A percentile compares a stretch with the other conserved stretches of the same genome.
Evolutionary conservation across 2,329 filamentous ascomycete genomes (phyloP).

Genomic region (Penicillium sp.): DNA sequence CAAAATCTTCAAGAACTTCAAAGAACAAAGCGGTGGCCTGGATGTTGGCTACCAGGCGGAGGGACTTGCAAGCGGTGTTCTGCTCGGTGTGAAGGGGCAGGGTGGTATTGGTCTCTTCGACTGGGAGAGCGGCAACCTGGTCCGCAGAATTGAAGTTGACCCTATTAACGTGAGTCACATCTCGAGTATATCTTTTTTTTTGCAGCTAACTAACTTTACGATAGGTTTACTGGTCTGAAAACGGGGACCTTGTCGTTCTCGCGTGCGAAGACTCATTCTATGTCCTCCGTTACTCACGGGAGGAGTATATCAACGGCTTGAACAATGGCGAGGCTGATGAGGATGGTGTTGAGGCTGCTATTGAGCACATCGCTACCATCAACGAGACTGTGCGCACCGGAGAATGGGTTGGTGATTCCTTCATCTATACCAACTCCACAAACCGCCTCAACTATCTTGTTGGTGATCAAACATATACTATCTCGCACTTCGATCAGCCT

Average conservation of each 20-base stretch:
- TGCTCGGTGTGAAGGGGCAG: conserved; percentile 92
- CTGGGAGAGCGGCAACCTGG: conserved; percentile 86
- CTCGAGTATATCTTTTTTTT: neutral
- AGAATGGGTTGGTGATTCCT: conserved; percentile 98
- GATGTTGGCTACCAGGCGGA: conserved; percentile 97
- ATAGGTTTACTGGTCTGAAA: conserved; percentile 95
- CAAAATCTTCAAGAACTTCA: conserved; percentile 97
- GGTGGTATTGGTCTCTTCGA: conserved; percentile 96
- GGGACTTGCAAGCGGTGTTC: conserved; percentile 82
- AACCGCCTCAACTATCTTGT: conserved; percentile 98
- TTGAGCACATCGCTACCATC: conserved; percentile 95
- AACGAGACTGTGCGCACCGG: conserved; percentile 91
- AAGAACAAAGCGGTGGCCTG: conserved; percentile 83
- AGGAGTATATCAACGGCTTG: conserved; percentile 81
- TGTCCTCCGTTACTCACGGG: conserved; percentile 86
- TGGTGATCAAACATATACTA: conserved; percentile 95
- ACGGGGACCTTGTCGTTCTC: conserved; percentile 87
- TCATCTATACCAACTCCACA: conserved; percentile 97
- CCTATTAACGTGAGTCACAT: conserved; percentile 58
- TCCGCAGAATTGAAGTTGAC: conserved; percentile 86
- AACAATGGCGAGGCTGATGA: conserved; percentile 82
- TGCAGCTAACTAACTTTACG: conserved; percentile 17
- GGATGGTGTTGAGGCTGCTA: conserved; percentile 92
- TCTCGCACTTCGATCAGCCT: conserved; percentile 93
- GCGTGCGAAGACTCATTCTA: conserved; percentile 97